phyloP scores from a whole-genome alignment of 2,329 filamentous ascomycete genomes.

The Fusarium sp. region DNA sequence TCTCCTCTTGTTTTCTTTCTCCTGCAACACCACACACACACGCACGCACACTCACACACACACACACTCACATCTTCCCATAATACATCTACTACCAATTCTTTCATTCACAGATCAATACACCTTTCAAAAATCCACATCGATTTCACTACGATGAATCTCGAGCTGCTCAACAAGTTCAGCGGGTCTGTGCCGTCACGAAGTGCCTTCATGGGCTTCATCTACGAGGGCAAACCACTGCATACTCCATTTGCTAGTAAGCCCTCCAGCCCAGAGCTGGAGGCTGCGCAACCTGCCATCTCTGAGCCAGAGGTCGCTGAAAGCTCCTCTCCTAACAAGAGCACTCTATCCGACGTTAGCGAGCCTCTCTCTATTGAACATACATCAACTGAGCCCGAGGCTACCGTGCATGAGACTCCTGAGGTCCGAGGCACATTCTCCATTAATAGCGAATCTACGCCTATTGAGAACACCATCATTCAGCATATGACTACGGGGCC shows the following conservation, averaged over 20 bases:
- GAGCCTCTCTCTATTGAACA: neutral
- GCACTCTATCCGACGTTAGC: neutral
- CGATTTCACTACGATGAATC: neutral
- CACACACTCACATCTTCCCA: neutral
- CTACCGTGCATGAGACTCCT: neutral
- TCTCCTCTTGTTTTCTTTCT: neutral
- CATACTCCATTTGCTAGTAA: neutral
- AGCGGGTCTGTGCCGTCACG: slow-evolving; percentile 3
- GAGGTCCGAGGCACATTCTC: neutral
- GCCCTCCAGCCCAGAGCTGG: neutral
- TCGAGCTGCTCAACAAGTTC: slow-evolving; percentile 6
- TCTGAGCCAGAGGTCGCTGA: neutral
- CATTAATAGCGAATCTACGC: neutral
- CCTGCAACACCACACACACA: neutral
- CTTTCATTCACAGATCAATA: neutral
- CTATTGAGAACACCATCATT: neutral
- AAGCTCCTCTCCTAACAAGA: neutral
- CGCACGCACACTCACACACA: neutral
- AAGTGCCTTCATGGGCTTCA: slow-evolving; percentile 11
- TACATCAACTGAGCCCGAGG: neutral
- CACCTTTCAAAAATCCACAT: neutral
- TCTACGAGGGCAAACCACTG: neutral
- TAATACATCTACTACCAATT: neutral
- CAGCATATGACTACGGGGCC: neutral
- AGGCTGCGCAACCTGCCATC: neutral